A percentile compares a stretch with the other conserved stretches of the same genome.
Conservation (phyloP, 345 rosid genomes). For the Salix arbutifolia region DNA sequence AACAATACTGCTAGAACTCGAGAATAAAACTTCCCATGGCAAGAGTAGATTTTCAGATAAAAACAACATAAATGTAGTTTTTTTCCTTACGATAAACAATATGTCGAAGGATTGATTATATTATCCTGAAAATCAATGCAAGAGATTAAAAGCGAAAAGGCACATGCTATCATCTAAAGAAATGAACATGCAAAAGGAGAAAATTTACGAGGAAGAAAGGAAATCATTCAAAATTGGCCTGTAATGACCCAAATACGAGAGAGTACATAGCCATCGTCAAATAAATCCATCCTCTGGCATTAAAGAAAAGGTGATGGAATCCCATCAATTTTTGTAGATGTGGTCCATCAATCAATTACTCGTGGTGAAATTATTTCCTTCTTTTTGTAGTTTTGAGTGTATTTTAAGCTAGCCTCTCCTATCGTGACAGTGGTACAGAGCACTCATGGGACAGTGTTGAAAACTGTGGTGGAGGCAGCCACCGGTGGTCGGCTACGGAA, state of each 20-base stretch:
- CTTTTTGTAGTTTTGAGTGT: conserved; percentile 12
- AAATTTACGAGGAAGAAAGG: background rate
- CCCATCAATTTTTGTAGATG: background rate
- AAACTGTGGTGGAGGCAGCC: background rate
- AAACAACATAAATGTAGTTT: too few relatives aligned
- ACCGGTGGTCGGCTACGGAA: conserved; percentile 4
- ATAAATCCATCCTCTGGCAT: background rate
- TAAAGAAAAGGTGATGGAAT: background rate
- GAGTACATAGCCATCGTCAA: background rate
- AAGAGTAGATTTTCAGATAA: too few relatives aligned
- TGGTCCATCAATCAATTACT: conserved; percentile 4
- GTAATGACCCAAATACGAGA: background rate
- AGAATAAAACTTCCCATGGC: too few relatives aligned
- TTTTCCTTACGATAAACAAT: too few relatives aligned
- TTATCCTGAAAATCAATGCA: background rate
- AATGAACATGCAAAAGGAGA: background rate
- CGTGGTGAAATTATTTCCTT: background rate
- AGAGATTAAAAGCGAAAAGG: background rate
- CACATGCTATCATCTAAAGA: too few relatives aligned
- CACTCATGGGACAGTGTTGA: background rate
- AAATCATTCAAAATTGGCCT: background rate
- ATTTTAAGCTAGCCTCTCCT: conserved; percentile 11
- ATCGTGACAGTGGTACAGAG: background rate
- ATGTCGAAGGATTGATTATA: background rate
- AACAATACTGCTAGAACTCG: too few relatives aligned